Conservation (phyloP, 1,284 basidiomycete genomes). For the Afroboletus lepidellus region DNA sequence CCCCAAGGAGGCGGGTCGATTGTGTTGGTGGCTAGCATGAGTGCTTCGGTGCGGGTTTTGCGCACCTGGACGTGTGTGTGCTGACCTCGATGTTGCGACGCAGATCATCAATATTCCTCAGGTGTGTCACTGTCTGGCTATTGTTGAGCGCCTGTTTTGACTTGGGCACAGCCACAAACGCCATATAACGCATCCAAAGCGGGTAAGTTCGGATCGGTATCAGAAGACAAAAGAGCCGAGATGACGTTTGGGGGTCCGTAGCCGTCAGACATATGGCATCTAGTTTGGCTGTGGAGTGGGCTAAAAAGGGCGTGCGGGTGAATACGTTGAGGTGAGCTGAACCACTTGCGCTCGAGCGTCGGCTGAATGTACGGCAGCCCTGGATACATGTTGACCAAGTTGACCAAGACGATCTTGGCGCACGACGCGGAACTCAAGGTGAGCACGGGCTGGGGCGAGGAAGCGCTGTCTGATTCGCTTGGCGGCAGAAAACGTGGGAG, state of each 20-base stretch:
- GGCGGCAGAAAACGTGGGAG: constrained; percentile 80
- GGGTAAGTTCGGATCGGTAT: constrained; percentile 40
- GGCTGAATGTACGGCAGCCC: constrained; percentile 47
- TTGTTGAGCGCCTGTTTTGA: not conserved
- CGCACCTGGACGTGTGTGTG: not conserved
- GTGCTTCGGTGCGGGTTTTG: constrained; percentile 45
- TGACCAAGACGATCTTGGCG: constrained; percentile 78
- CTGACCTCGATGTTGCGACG: constrained; percentile 17
- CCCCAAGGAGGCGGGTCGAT: constrained; percentile 77
- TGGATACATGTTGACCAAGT: constrained; percentile 88
- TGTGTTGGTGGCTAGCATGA: constrained; percentile 90
- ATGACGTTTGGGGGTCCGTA: constrained; percentile 26
- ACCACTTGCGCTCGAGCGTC: not conserved
- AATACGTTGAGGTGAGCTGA: constrained; percentile 66
- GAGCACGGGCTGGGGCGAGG: constrained; percentile 5
- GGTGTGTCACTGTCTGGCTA: constrained; percentile 38
- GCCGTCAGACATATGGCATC: constrained; percentile 89
- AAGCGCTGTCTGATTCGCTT: constrained; percentile 2
- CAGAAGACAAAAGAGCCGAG: not conserved
- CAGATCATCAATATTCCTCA: constrained; percentile 87
- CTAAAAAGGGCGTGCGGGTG: constrained; percentile 80
- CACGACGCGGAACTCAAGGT: constrained; percentile 74
- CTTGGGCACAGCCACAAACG: constrained; percentile 70
- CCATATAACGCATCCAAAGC: constrained; percentile 97
- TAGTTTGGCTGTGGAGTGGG: constrained; percentile 88